A percentile compares a stretch with the other conserved stretches of the same genome.
These are phyloP conservation scores for Bjerkandera adusta DNA, from an alignment of 1,284 basidiomycete species.

Conservation along the genomic window DNA sequence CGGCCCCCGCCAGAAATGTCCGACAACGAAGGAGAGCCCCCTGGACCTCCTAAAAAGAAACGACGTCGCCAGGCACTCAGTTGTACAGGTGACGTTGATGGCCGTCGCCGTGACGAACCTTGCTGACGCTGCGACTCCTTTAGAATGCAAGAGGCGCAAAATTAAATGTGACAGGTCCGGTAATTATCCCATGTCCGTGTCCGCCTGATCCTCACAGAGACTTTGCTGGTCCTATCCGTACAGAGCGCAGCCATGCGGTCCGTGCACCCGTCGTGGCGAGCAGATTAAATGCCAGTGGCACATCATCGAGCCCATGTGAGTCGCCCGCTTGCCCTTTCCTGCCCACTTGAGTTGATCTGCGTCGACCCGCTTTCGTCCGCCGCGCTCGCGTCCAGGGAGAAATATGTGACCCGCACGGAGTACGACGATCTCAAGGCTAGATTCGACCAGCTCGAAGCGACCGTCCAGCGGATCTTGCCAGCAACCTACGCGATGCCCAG, in stretches of 20 bases:
- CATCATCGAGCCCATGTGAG: constrained; percentile 56
- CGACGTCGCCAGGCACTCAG: constrained; percentile 71
- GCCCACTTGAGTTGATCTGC: too few relatives aligned
- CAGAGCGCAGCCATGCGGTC: constrained; percentile 52
- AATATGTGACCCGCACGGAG: constrained; percentile 51
- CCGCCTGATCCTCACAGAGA: constrained; percentile 6
- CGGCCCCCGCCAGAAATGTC: constrained; percentile 36
- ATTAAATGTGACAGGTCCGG: constrained; percentile 59
- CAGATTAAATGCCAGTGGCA: constrained; percentile 56
- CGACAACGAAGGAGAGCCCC: constrained; percentile 44
- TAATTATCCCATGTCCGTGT: constrained; percentile 19
- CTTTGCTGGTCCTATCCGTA: constrained; percentile 13
- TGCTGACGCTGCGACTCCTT: constrained; percentile 4
- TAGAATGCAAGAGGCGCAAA: constrained; percentile 60
- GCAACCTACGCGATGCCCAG: constrained; percentile 14
- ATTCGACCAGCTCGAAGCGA: constrained; percentile 39
- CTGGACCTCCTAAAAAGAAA: constrained; percentile 70
- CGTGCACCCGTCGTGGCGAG: constrained; percentile 52
- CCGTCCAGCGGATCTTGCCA: constrained; percentile 21
- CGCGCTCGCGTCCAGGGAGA: constrained; percentile 46
- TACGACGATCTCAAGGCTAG: constrained; percentile 48
- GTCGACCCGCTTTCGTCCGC: constrained; percentile 12
- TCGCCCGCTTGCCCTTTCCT: constrained; percentile 18
- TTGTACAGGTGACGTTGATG: constrained; percentile 57
- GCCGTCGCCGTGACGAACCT: constrained; percentile 11